Base-by-base conservation (phyloP, 2,329 filamentous ascomycete species). In the Talaromyces sp. region DNA sequence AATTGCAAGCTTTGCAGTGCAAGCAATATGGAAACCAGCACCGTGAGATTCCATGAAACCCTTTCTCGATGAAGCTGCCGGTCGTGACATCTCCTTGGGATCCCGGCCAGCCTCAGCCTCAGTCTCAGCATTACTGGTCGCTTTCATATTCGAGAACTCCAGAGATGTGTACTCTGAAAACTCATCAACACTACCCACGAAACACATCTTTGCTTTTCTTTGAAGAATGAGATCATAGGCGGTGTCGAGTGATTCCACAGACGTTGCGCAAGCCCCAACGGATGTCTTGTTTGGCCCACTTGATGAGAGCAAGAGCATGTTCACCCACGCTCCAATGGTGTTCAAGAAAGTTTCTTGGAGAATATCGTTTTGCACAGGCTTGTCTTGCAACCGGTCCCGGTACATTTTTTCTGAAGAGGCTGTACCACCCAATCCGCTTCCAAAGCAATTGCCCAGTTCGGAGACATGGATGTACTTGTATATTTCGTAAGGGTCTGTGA, bases 21-120 rank as follows among this genome's bases (percentile, higher is more conserved):
- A 56, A 33, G 50, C 37, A 9, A 65, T 49, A 5, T 65, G 57
- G 22, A 65, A 57, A 17, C 95, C 95, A 73, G 92, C 96, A 74
- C 95, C 95, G 81, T 99, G 95, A 1, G 95, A 97, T 82, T 99
- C 95, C 94, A 99, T 98, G 85, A 99, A 99, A 61, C 95, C 95
- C 73, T 93, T 95, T 80, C 95, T 87, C 68, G 95, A 98, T 2
- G 95, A 98, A 52, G 95, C 98, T 3, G 93, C 96, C 4, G 95
- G 95, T 68, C 95, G 90, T 39, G 95, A 99, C 95, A 99, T 99
- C 81, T 63, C 61, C 98, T 89, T 88, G 13, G 95, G 94, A 59
- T 94, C 98, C 69, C 95, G 91, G 54, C 95, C 95, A 74, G 97
- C 95, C 8, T 89, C 92, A 72, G 98, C 91, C 79, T 99, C 95